phyloP scores from a whole-genome alignment of 1,284 basidiomycete species.

The Singerocomus inundabilis region DNA sequence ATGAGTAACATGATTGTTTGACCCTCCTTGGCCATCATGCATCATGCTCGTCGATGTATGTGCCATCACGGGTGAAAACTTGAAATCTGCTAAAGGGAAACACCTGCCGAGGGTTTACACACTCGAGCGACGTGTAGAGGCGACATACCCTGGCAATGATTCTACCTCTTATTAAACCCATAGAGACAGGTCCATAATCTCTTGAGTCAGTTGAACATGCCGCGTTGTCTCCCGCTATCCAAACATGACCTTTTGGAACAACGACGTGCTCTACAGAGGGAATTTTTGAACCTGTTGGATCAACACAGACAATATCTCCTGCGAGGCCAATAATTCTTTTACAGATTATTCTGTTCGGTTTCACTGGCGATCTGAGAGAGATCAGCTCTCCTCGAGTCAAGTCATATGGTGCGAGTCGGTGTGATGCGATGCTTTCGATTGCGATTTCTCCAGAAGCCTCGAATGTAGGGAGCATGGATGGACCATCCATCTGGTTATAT shows the following conservation, averaged over 20 bases:
- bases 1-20: background rate
- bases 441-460: constrained; percentile 57
- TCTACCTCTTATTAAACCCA: constrained; percentile 78
- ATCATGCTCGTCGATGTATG: constrained; percentile 48
- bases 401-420: constrained; percentile 50
- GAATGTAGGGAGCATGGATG: constrained; percentile 90
- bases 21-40: constrained; percentile 6
- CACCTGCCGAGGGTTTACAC: constrained; percentile 39
- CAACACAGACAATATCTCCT: constrained; percentile 87
- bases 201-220: constrained; percentile 84
- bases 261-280: constrained; percentile 68
- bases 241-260: constrained; percentile 84
- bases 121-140: background rate
- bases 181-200: constrained; percentile 87
- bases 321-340: constrained; percentile 91
- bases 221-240: constrained; percentile 91
- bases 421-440: constrained; percentile 60
- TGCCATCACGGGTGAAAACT: constrained; percentile 49
- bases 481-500: constrained; percentile 54
- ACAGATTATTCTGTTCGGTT: constrained; percentile 73
- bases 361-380: constrained; percentile 71
- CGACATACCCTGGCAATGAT: constrained; percentile 70
- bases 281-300: constrained; percentile 67
- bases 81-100: constrained; percentile 49
- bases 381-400: constrained; percentile 81